Percentiles rank a stretch among this genome's conserved stretches.
Conservation (phyloP, 257 asterid genomes). For the Ilex asprella region DNA sequence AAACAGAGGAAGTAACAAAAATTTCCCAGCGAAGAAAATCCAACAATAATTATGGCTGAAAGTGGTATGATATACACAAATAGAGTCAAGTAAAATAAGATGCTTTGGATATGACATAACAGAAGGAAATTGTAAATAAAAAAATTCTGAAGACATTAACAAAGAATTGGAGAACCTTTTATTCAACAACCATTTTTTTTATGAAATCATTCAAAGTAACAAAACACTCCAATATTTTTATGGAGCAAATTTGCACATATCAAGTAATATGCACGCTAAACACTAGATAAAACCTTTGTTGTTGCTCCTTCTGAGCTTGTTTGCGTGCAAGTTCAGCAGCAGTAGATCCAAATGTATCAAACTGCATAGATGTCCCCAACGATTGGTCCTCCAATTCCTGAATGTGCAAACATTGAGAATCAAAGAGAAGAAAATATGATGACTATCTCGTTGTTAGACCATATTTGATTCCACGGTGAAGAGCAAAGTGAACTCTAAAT, state of each 20-base stretch:
- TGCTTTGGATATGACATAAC: no score
- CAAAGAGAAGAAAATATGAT: neutral
- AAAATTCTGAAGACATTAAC: no score
- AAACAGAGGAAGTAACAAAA: no score
- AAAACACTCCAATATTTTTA: neutral
- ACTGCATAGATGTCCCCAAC: constrained; percentile 68
- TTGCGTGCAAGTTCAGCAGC: constrained; percentile 83
- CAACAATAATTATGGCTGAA: no score
- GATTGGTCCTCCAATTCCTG: constrained; percentile 83
- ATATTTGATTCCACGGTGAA: neutral
- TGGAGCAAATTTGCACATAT: neutral
- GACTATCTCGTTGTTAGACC: neutral
- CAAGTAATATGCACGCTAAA: constrained; percentile 8
- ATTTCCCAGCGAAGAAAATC: no score
- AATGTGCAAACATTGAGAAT: neutral
- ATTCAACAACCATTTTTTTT: no score
- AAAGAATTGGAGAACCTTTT: no score
- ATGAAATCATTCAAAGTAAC: no score
- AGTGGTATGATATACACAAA: no score
- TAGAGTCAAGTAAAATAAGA: no score
- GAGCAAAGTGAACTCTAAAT: no score
- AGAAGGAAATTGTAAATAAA: no score
- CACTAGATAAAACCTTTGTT: constrained; percentile 46
- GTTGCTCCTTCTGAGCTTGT: constrained; percentile 82
- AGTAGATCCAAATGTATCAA: constrained; percentile 92